These are phyloP conservation scores for Physcomitrium patens DNA, from an alignment of 225 moss, liverwort and hornwort genomes.

Conservation along the genomic window DNA sequence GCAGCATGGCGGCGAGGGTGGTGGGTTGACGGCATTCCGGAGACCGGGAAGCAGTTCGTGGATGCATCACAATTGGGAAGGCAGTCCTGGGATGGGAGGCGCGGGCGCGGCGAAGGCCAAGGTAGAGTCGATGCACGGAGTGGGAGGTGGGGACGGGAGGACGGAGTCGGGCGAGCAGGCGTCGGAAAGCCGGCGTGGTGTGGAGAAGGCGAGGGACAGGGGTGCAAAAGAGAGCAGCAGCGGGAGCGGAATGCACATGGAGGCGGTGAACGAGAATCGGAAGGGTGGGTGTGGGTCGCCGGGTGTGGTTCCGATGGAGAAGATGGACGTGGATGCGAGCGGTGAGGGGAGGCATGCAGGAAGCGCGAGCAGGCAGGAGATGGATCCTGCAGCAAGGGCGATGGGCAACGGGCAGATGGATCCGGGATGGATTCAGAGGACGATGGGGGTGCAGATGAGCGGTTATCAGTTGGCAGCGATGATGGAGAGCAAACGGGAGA, in stretches of 20 bases:
- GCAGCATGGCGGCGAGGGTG: slow-evolving; percentile 19
- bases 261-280: slow-evolving; percentile 41
- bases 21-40: slow-evolving; percentile 53
- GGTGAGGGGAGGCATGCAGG: slow-evolving; percentile 23
- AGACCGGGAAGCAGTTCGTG: slow-evolving; percentile 60
- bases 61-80: slow-evolving; percentile 54
- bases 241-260: slow-evolving; percentile 35
- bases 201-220: slow-evolving; percentile 53
- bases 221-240: slow-evolving; percentile 44
- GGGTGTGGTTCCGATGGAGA: slow-evolving; percentile 47
- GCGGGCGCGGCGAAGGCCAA: slow-evolving; percentile 8
- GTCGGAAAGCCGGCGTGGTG: slow-evolving; percentile 49
- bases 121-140: slow-evolving; percentile 34
- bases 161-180: slow-evolving; percentile 47
- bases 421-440: too few species aligned
- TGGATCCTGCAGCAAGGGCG: too few species aligned
- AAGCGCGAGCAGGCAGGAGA: background rate
- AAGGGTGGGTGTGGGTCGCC: slow-evolving; percentile 29
- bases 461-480: slow-evolving; percentile 42
- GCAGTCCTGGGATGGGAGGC: slow-evolving; percentile 25
- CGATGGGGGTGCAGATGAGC: slow-evolving; percentile 31
- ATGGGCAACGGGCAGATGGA: too few species aligned
- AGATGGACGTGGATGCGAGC: slow-evolving; percentile 42
- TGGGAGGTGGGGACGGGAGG: slow-evolving; percentile 33
- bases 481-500: slow-evolving; percentile 46